Conservation (phyloP, 2,329 filamentous ascomycete species). For the Paraphoma chrysanthemicola region DNA sequence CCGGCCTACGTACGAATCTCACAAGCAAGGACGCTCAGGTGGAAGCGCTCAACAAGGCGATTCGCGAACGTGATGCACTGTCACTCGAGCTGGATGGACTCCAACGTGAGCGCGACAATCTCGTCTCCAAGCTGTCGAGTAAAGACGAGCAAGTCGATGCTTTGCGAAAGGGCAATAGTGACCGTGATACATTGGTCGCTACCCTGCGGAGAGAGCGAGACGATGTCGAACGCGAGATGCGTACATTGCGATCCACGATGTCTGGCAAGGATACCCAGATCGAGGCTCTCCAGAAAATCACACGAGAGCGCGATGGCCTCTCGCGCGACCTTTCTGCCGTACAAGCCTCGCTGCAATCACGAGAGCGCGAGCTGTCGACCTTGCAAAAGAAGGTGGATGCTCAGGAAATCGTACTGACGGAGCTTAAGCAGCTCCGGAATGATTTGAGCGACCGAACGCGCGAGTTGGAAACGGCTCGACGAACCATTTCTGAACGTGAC, state of each 20-base stretch:
- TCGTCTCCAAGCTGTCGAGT: slow-evolving; percentile 31
- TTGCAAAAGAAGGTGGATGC: slow-evolving; percentile 42
- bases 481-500: slow-evolving; percentile 45
- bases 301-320: slow-evolving; percentile 41
- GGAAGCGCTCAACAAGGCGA: slow-evolving; percentile 38
- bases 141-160: slow-evolving; percentile 41
- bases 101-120: slow-evolving; percentile 39
- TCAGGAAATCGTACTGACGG: slow-evolving; percentile 36
- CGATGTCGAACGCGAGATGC: slow-evolving; percentile 29
- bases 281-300: slow-evolving; percentile 43
- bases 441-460: slow-evolving; percentile 42
- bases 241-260: slow-evolving; percentile 32
- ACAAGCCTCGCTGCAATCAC: slow-evolving; percentile 37
- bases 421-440: slow-evolving; percentile 36
- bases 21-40: slow-evolving; percentile 39
- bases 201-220: slow-evolving; percentile 38
- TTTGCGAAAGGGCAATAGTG: slow-evolving; percentile 34
- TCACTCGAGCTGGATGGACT: slow-evolving; percentile 38
- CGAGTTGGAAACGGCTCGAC: slow-evolving; percentile 44
- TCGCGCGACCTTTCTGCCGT: slow-evolving; percentile 38
- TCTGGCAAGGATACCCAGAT: slow-evolving; percentile 43
- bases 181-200: slow-evolving; percentile 37
- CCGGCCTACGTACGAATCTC: slow-evolving; percentile 35
- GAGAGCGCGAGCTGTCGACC: slow-evolving; percentile 39
- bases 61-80: slow-evolving; percentile 35